Conservation (phyloP, 2,329 filamentous ascomycete species). For the Chlorencoelia australis region DNA sequence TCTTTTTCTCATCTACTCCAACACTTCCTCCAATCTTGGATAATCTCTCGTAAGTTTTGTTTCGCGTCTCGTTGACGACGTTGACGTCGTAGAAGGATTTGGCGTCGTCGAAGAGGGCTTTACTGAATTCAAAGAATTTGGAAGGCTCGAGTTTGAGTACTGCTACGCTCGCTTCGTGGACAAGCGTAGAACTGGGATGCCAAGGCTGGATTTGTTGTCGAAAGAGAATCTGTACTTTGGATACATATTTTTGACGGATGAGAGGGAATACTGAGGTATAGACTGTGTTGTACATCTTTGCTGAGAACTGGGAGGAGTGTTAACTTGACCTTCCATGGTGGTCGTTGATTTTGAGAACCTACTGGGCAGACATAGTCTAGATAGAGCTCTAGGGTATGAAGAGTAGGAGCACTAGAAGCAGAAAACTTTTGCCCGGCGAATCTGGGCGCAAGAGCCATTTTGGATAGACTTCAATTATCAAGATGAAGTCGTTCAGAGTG, state of each 20-base stretch:
- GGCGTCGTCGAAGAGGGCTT: slow-evolving; percentile 50
- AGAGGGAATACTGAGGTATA: slow-evolving; percentile 54
- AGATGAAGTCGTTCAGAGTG: too few relatives aligned
- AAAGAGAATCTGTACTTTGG: slow-evolving; percentile 65
- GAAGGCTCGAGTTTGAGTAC: slow-evolving; percentile 59
- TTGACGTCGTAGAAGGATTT: slow-evolving; percentile 73
- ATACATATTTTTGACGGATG: slow-evolving; percentile 48
- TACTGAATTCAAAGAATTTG: slow-evolving; percentile 73
- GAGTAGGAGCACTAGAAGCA: slow-evolving; percentile 32
- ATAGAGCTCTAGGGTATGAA: slow-evolving; percentile 55
- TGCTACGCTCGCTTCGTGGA: slow-evolving; percentile 75
- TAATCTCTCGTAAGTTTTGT: slow-evolving; percentile 71
- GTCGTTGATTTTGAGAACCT: too few relatives aligned
- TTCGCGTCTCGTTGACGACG: slow-evolving; percentile 75
- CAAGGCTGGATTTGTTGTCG: slow-evolving; percentile 89
- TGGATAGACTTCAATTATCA: too few relatives aligned
- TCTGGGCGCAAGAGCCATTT: slow-evolving; percentile 68
- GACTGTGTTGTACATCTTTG: slow-evolving; percentile 65
- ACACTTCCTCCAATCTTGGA: slow-evolving; percentile 59
- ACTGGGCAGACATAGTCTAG: slow-evolving; percentile 83
- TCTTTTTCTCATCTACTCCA: slow-evolving; percentile 58
- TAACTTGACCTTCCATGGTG: too few relatives aligned
- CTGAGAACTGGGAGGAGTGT: slow-evolving; percentile 38
- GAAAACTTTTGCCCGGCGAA: slow-evolving; percentile 62
- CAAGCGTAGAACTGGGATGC: slow-evolving; percentile 78